Percentiles rank a stretch among this genome's conserved stretches.
Conservation (phyloP, 1,284 basidiomycete genomes). For the Austroboletus niveus region DNA sequence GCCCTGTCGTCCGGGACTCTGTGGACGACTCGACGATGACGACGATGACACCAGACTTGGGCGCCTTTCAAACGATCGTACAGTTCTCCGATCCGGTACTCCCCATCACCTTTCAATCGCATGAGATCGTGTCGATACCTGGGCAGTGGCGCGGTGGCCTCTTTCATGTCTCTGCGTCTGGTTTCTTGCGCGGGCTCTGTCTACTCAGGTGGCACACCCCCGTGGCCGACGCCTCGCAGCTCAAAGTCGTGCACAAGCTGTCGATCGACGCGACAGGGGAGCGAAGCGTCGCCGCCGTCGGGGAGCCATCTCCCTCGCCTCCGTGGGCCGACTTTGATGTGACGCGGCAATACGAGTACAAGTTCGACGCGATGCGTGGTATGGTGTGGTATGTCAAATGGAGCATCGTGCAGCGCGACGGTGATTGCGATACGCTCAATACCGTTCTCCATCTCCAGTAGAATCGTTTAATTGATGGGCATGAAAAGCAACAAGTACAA, state of each 20-base stretch:
- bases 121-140: conserved; percentile 11
- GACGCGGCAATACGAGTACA: background rate
- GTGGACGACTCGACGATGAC: background rate
- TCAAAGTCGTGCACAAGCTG: conserved; percentile 10
- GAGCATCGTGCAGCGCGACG: conserved; percentile 3
- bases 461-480: background rate
- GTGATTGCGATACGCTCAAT: conserved; percentile 9
- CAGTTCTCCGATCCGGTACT: conserved; percentile 6
- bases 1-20: too few relatives aligned
- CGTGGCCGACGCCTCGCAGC: background rate
- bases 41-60: background rate
- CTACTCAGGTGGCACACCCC: background rate
- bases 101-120: conserved; percentile 9
- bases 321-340: conserved; percentile 4
- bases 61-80: background rate
- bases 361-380: conserved; percentile 14
- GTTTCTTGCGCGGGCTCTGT: conserved; percentile 20
- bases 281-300: conserved; percentile 11
- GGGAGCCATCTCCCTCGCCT: conserved; percentile 10
- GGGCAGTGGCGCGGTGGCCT: conserved; percentile 14
- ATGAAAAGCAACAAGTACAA: background rate
- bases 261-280: conserved; percentile 19
- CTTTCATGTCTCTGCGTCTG: conserved; percentile 13
- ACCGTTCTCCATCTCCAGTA: conserved; percentile 16
- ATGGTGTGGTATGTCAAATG: conserved; percentile 12